Conservation (phyloP, 2,329 filamentous ascomycete genomes). For the Phialophora verrucosa region DNA sequence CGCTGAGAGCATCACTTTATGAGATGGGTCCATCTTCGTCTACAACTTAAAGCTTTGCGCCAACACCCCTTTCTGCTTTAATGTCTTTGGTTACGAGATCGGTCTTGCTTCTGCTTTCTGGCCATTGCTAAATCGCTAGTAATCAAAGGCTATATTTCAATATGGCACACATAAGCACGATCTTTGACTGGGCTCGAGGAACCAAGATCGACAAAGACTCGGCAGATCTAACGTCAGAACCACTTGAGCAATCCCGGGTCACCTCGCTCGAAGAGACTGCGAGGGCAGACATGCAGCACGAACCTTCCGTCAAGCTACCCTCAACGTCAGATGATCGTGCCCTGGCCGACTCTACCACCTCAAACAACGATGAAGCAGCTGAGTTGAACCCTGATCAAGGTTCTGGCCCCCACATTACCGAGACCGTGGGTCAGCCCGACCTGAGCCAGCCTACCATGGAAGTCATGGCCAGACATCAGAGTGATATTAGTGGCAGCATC, state of each 20-base stretch:
- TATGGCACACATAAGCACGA: background rate
- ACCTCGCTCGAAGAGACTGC: background rate
- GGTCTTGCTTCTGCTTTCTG: background rate
- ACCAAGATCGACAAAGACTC: background rate
- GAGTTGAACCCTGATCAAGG: background rate
- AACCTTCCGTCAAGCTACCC: background rate
- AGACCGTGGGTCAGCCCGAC: background rate
- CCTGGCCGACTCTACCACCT: background rate
- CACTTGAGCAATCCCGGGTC: background rate
- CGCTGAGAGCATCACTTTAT: background rate
- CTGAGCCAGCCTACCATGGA: background rate
- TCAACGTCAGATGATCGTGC: background rate
- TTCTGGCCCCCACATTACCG: background rate
- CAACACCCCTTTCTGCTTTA: background rate
- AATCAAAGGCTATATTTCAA: background rate
- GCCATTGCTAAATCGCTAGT: background rate
- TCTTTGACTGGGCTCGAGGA: conserved; percentile 2
- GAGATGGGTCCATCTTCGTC: background rate
- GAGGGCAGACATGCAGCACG: background rate
- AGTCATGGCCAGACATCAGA: background rate
- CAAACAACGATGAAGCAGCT: background rate
- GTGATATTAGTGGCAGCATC: conserved; percentile 1
- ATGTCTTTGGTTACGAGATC: background rate
- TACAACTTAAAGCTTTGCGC: background rate
- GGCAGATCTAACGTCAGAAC: background rate